A percentile compares a stretch with the other conserved stretches of the same genome.
Evolutionary conservation across 805 yeast species (phyloP).

Genomic region (Monosporozyma aerobia): DNA sequence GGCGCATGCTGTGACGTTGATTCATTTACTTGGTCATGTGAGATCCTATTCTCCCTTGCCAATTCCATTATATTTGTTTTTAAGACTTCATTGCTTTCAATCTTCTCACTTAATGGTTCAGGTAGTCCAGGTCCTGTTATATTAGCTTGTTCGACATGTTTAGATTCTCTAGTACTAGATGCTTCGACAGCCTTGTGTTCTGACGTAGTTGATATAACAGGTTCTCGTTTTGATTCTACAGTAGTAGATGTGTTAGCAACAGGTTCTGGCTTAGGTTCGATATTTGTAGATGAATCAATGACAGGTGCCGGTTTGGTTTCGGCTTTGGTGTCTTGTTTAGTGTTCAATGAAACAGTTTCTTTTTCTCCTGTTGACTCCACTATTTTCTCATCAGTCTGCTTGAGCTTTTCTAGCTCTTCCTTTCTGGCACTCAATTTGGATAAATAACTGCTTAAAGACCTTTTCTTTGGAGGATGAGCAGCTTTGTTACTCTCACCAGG

Average conservation of each 20-base stretch:
- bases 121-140: background rate
- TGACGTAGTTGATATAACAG: background rate
- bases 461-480: conserved; percentile 11
- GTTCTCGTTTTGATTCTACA: background rate
- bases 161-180: background rate
- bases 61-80: background rate
- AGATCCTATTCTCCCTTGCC: background rate
- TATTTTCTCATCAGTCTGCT: background rate
- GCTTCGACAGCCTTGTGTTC: background rate
- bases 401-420: conserved; percentile 21
- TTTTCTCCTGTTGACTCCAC: background rate
- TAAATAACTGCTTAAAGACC: conserved; percentile 28
- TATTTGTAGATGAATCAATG: background rate
- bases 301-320: background rate
- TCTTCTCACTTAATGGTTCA: background rate
- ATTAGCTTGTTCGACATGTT: background rate
- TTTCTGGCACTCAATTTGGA: conserved; percentile 24
- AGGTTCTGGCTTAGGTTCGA: background rate
- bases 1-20: conserved; percentile 1
- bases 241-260: background rate
- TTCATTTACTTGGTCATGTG: background rate
- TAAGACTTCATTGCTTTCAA: background rate
- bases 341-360: background rate
- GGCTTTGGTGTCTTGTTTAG: background rate
- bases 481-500: background rate